Percentiles rank a stretch among this genome's conserved stretches.
phyloP scores from a whole-genome alignment of 768 basidiomycete genomes.

The Suillus bovinus region DNA sequence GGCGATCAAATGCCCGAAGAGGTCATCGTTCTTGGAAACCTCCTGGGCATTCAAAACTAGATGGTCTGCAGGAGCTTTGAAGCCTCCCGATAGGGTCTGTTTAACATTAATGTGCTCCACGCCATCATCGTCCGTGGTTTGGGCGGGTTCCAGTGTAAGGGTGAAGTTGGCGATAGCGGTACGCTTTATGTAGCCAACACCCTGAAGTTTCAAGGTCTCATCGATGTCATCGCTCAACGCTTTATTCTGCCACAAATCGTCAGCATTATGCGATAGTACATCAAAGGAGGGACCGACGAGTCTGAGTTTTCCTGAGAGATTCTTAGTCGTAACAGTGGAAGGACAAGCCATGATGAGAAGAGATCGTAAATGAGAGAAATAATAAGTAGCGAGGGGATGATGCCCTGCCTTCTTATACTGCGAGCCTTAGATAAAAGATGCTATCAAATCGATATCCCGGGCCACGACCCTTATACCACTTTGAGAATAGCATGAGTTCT shows the following conservation, averaged over 20 bases:
- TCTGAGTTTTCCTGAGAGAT: slow-evolving; percentile 1
- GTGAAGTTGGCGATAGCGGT: slow-evolving; percentile 54
- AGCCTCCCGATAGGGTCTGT: slow-evolving; percentile 59
- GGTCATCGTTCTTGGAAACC: slow-evolving; percentile 45
- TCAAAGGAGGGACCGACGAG: not conserved
- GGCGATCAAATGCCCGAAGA: slow-evolving; percentile 56
- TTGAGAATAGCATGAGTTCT: not conserved
- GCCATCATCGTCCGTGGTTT: slow-evolving; percentile 55
- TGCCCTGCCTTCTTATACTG: not conserved
- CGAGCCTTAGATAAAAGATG: not conserved
- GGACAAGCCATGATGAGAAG: slow-evolving; percentile 4
- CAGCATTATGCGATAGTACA: not conserved
- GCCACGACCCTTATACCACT: not conserved
- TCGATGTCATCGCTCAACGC: slow-evolving; percentile 56
- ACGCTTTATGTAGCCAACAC: slow-evolving; percentile 66
- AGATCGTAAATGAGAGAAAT: not conserved
- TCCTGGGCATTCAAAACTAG: slow-evolving; percentile 52
- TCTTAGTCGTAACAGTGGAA: not conserved
- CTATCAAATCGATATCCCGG: not conserved
- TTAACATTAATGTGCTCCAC: slow-evolving; percentile 65
- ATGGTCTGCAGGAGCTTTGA: slow-evolving; percentile 54
- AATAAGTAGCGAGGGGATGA: not conserved
- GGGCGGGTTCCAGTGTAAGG: slow-evolving; percentile 55
- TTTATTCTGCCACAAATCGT: slow-evolving; percentile 51
- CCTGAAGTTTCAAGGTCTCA: slow-evolving; percentile 59